Base-by-base conservation (phyloP, 371 early-diverging fungal genomes). In the Zychaea mexicana region DNA sequence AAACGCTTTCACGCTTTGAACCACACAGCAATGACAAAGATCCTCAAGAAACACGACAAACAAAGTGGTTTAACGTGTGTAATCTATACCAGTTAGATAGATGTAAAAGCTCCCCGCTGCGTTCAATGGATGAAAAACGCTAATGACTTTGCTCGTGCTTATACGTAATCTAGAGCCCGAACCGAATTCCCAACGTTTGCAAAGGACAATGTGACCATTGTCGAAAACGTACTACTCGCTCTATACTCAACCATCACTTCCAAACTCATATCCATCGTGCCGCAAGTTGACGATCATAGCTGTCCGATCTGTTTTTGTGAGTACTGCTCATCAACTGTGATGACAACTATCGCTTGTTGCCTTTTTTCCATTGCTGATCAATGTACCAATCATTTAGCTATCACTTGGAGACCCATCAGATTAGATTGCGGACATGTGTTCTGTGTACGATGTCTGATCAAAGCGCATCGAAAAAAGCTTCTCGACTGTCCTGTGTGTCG, bases 21-120 rank as follows among this genome's bases (percentile, higher is more conserved):
- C 72, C 83, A 85, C 32, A 88, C 85, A n/a, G 92, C 91, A 3
- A 84, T 92, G 72, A 82, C 82, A 36, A 94, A 94, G 70, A 91
- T 93, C 9, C 71, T 93, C 19, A 94, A 94, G 72, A 92, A 93
- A 66, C 92, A 92, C 57, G 94, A 94, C 71, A 94, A 94, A 69
- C 86, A 87, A 55, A 90, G 92, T 24, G 88, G 87, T 12, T 58
- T 92, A 45, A 72, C 61, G 83, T 82, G 72, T 49, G 76, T 57
- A 5, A 42, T 42, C 33, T n/a, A 58, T n/a, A n/a, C n/a, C n/a
- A n/a, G n/a, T n/a, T n/a, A n/a, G n/a, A n/a, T n/a, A n/a, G n/a
- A n/a, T n/a, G n/a, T n/a, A n/a, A n/a, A n/a, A n/a, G n/a, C n/a
- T n/a, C n/a, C n/a, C n/a, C n/a, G n/a, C n/a, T n/a, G n/a, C n/a